Conservation (phyloP, 768 basidiomycete genomes). For the Boletus rubescentipes region DNA sequence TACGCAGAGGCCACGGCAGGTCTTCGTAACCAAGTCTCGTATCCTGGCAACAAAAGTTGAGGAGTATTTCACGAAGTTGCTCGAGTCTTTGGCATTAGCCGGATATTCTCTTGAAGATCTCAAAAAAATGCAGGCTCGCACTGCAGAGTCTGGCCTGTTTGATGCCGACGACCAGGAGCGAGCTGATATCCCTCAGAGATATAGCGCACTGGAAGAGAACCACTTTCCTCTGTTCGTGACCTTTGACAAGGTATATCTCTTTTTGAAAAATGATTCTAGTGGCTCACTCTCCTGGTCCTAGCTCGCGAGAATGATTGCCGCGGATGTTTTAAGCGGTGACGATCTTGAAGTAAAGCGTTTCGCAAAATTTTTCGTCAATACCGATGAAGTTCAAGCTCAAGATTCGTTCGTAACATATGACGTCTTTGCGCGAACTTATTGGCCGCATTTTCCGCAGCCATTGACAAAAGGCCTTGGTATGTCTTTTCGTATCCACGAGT, state of each 20-base stretch:
- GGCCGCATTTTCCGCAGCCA: slow-evolving; percentile 55
- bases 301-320: slow-evolving; percentile 29
- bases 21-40: slow-evolving; percentile 72
- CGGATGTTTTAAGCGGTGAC: slow-evolving; percentile 16
- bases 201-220: slow-evolving; percentile 52
- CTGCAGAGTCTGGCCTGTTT: slow-evolving; percentile 25
- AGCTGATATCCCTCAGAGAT: slow-evolving; percentile 41
- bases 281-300: slow-evolving; percentile 1
- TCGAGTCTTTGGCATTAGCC: slow-evolving; percentile 42
- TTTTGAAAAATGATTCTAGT: neutral
- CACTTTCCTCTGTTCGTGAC: slow-evolving; percentile 75
- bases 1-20: slow-evolving; percentile 54
- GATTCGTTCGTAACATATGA: slow-evolving; percentile 43
- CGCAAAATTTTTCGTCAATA: slow-evolving; percentile 15
- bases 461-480: slow-evolving; percentile 55
- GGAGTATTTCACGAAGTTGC: slow-evolving; percentile 57
- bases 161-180: slow-evolving; percentile 36
- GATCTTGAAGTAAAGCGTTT: neutral
- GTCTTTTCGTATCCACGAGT: neutral
- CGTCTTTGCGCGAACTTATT: slow-evolving; percentile 51
- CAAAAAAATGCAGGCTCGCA: slow-evolving; percentile 21
- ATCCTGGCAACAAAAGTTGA: slow-evolving; percentile 69
- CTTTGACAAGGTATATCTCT: slow-evolving; percentile 50
- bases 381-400: slow-evolving; percentile 14
- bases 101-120: slow-evolving; percentile 41